A percentile compares a stretch with the other conserved stretches of the same genome.
Evolutionary conservation across 768 basidiomycete genomes (phyloP).

Genomic region (Amyloporia xantha): DNA sequence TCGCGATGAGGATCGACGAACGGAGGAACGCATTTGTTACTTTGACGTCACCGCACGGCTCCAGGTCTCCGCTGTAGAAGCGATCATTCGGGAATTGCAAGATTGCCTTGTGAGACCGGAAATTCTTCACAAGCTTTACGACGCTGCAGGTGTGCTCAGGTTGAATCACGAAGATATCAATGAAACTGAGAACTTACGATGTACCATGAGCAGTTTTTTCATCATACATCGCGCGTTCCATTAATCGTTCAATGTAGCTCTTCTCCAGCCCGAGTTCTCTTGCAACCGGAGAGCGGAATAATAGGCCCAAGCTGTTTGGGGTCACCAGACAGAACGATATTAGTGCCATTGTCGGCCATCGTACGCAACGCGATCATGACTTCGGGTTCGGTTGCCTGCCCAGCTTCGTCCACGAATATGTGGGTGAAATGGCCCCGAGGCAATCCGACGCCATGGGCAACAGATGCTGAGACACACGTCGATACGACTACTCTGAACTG

Average conservation of each 20-base stretch:
- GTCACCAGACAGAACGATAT: slow-evolving; percentile 33
- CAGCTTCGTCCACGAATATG: slow-evolving; percentile 61
- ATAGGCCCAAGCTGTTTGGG: slow-evolving; percentile 33
- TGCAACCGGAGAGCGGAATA: slow-evolving; percentile 24
- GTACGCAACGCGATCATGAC: slow-evolving; percentile 38
- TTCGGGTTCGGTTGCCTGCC: slow-evolving; percentile 57
- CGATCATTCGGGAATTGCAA: slow-evolving; percentile 47
- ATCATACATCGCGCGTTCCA: slow-evolving; percentile 26
- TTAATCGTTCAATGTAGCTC: slow-evolving; percentile 33
- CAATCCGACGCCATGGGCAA: slow-evolving; percentile 42
- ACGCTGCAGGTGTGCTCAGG: slow-evolving; percentile 3
- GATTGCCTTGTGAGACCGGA: slow-evolving; percentile 50
- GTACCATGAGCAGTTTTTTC: slow-evolving; percentile 15
- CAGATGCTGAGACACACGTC: slow-evolving; percentile 49
- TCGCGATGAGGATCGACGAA: slow-evolving; percentile 23
- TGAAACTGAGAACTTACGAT: slow-evolving; percentile 24
- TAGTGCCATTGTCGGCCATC: slow-evolving; percentile 27
- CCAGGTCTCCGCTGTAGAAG: slow-evolving; percentile 32
- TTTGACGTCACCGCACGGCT: slow-evolving; percentile 20
- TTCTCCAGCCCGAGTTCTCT: slow-evolving; percentile 21
- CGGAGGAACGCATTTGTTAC: slow-evolving; percentile 22
- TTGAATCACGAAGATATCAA: background rate
- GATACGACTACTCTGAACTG: slow-evolving; percentile 47
- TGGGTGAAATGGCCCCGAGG: slow-evolving; percentile 50
- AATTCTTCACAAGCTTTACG: slow-evolving; percentile 44